Base-by-base conservation (phyloP, 257 asterid genomes). In the Galeopsis tetrahit region DNA sequence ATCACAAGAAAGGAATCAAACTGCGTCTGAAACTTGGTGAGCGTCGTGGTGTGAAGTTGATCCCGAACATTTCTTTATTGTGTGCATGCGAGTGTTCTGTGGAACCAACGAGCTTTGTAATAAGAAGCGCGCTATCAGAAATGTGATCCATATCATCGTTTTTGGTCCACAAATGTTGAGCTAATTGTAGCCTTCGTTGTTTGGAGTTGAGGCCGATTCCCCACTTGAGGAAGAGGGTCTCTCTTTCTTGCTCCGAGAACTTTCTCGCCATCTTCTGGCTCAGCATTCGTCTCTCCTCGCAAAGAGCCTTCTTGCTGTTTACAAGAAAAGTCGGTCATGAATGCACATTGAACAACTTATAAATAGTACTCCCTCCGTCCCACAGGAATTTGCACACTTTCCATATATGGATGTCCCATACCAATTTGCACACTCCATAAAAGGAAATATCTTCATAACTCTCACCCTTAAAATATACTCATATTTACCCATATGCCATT, bases 21-120 rank as follows among this genome's bases (percentile, higher is more conserved):
- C 90, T 85, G 17, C 89, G 87, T 48, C 74, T 87, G 73, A 91
- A 88, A 77, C 93, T 77, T 48, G 88, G 60, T 7, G 96, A 39
- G 66, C 70, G 49, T 13, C 85, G 83, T 9, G 98, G 91, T 3
- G 96, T 70, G 71, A 95, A 92, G 71, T 90, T 83, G 33, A 95
- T 89, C 39, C 97, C 97, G 64, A 95, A 90, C 96, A 90, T 87
- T 76, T 87, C 99, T 67, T 95, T 92, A 4, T 88, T 82, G 4
- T 91, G 93, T 44, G 89, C 72, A 31, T 83, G 80, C 8, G 88
- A 92, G 0, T 85, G 82, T 60, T 91, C 88, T 28, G 77, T 78
- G 51, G 92, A 77, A 32, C 92, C 89, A 1, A 85, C 81, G 38
- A 95, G 88, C 73, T 90, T 88, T 7, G 96, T 96, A 15, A 95